phyloP scores from a whole-genome alignment of 352 stramenopile species.

The Hyaloperonospora brassicae region DNA sequence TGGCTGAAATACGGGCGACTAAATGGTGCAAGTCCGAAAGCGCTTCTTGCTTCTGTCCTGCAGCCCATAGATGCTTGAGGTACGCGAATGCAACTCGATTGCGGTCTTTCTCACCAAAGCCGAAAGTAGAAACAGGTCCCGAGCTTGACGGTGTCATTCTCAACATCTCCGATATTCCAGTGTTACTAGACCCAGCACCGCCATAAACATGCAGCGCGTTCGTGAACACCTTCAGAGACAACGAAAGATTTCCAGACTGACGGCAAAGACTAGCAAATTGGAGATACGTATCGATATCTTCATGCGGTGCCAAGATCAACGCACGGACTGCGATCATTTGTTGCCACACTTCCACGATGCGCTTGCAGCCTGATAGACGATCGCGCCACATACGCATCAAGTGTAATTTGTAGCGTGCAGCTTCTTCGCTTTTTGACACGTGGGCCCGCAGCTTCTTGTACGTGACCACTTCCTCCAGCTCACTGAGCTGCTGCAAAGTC shows the following conservation, averaged over 20 bases:
- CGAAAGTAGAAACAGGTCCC: constrained; percentile 42
- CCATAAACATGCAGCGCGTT: constrained; percentile 60
- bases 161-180: constrained; percentile 32
- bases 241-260: constrained; percentile 74
- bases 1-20: constrained; percentile 58
- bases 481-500: constrained; percentile 93
- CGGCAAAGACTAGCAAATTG: constrained; percentile 90
- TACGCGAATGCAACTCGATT: constrained; percentile 91
- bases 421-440: constrained; percentile 64
- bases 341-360: constrained; percentile 90
- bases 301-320: constrained; percentile 74
- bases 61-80: constrained; percentile 92
- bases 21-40: constrained; percentile 79
- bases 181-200: constrained; percentile 11
- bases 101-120: constrained; percentile 85
- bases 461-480: constrained; percentile 97
- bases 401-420: constrained; percentile 66
- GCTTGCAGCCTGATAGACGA: constrained; percentile 81
- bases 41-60: constrained; percentile 83
- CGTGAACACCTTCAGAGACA: constrained; percentile 85
- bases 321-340: constrained; percentile 91
- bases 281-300: constrained; percentile 89
- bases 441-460: constrained; percentile 84
- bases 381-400: constrained; percentile 84
- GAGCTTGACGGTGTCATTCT: constrained; percentile 57